Evolutionary conservation across 192 early-diverging fungal genomes (phyloP).

Genomic region (Funneliformis geosporum): DNA sequence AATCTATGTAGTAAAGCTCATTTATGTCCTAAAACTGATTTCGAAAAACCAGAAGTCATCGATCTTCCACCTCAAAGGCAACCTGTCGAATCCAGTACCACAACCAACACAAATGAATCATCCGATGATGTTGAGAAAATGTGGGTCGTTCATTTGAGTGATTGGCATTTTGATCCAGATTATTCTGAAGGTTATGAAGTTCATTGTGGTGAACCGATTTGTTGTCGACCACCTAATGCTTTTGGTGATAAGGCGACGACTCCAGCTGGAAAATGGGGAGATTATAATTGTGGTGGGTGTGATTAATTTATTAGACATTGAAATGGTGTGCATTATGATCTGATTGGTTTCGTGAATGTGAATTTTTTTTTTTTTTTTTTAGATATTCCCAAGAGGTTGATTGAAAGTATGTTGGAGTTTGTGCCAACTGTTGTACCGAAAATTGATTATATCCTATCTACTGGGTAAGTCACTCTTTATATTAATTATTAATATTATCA

Average conservation of each 20-base stretch:
- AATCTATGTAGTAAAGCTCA: conserved; percentile 8
- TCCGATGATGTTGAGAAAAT: neutral
- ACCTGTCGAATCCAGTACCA: neutral
- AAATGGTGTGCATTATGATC: neutral
- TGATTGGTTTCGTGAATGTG: neutral
- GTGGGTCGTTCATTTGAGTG: conserved; percentile 31
- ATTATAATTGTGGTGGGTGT: conserved; percentile 18
- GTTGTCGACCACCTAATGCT: conserved; percentile 24
- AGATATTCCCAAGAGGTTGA: conserved; percentile 6
- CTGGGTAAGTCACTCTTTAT: conserved; percentile 11
- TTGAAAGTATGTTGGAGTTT: conserved; percentile 26
- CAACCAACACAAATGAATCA: neutral
- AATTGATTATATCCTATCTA: conserved; percentile 18
- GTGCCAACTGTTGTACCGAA: conserved; percentile 26
- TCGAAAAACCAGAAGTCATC: neutral
- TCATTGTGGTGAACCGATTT: conserved; percentile 31
- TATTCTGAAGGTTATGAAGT: conserved; percentile 30
- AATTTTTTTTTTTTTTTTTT: too few relatives aligned
- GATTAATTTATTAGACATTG: neutral
- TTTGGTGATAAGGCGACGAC: conserved; percentile 2
- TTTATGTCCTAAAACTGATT: conserved; percentile 12
- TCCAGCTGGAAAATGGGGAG: conserved; percentile 32
- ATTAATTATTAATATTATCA: neutral
- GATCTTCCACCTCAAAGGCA: neutral
- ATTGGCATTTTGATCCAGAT: conserved; percentile 31